Conservation (phyloP, 345 rosid genomes). For the Eucalyptus tenuipes region DNA sequence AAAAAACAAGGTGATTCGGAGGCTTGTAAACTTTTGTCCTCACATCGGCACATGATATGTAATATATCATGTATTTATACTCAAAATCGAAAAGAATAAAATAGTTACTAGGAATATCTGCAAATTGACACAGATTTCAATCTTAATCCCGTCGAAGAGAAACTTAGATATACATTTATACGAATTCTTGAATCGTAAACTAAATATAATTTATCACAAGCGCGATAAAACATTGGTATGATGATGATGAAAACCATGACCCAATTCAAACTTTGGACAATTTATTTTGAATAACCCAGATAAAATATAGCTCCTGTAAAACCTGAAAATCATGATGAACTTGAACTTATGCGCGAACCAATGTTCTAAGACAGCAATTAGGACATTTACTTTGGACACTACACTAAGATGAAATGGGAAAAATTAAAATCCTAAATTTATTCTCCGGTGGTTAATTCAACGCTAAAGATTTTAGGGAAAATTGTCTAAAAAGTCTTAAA, state of each 20-base stretch:
- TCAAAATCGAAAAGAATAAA: background rate
- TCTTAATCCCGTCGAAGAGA: background rate
- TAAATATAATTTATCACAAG: background rate
- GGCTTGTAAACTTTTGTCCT: background rate
- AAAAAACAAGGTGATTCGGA: background rate
- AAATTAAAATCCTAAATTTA: too few relatives aligned
- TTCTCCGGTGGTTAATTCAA: too few relatives aligned
- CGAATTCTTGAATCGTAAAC: background rate
- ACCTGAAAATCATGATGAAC: background rate
- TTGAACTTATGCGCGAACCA: background rate
- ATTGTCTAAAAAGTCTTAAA: background rate
- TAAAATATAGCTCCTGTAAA: background rate
- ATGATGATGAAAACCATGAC: background rate
- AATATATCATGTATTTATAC: background rate
- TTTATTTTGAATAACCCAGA: background rate
- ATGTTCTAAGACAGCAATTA: background rate
- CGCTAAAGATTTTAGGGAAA: background rate
- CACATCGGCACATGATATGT: background rate
- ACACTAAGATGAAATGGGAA: background rate
- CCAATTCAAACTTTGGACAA: background rate
- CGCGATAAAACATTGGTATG: background rate
- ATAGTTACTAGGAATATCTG: background rate
- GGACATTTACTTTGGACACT: background rate
- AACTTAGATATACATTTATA: background rate
- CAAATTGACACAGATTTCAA: background rate